These are phyloP conservation scores for Eucommia ulmoides DNA, from an alignment of 257 asterid species.

Conservation along the genomic window DNA sequence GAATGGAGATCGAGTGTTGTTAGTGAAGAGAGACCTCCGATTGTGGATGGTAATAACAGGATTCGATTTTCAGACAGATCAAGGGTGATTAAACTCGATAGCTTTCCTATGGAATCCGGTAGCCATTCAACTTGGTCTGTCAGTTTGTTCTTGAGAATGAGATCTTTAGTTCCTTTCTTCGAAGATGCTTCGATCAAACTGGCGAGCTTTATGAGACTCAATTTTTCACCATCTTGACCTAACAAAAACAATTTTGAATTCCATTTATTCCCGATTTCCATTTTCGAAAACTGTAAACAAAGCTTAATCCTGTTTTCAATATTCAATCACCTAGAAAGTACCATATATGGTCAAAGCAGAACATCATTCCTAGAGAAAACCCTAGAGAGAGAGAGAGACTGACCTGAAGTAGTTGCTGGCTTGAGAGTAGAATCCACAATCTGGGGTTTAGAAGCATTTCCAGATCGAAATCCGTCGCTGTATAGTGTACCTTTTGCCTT, in stretches of 20 bases:
- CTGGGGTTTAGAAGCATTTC: constrained; percentile 28
- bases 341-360: neutral
- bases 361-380: neutral
- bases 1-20: constrained; percentile 51
- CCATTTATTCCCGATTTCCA: too few relatives aligned
- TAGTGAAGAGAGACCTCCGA: constrained; percentile 52
- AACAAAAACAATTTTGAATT: too few relatives aligned
- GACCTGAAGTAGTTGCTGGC: constrained; percentile 36
- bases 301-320: too few relatives aligned
- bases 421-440: constrained; percentile 62
- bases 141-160: constrained; percentile 44
- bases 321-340: too few relatives aligned
- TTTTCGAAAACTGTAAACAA: too few relatives aligned
- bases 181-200: constrained; percentile 67
- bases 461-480: constrained; percentile 31
- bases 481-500: constrained; percentile 35
- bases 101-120: constrained; percentile 90
- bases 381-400: constrained; percentile 8
- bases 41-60: constrained; percentile 46
- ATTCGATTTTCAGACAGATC: constrained; percentile 75
- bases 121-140: constrained; percentile 84
- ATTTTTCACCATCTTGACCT: constrained; percentile 75
- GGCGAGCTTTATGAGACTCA: constrained; percentile 73
- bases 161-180: constrained; percentile 58
- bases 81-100: constrained; percentile 47